A percentile compares a stretch with the other conserved stretches of the same genome.
Evolutionary conservation across 352 stramenopile species (phyloP).

Genomic region (Globisporangium alternatum): DNA sequence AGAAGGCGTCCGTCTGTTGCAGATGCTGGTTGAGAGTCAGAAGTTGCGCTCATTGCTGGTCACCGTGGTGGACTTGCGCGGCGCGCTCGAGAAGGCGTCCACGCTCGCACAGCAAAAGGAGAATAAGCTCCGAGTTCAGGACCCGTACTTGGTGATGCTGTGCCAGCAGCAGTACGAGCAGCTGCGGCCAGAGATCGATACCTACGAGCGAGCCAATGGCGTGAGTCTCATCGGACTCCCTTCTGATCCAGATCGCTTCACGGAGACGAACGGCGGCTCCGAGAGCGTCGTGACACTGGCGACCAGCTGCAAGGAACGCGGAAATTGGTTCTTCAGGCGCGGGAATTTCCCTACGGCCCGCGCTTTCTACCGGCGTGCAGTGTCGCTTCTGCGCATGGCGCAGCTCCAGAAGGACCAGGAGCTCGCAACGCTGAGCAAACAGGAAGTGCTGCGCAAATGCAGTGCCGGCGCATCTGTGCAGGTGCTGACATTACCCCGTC

Average conservation of each 20-base stretch:
- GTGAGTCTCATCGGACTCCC: slow-evolving; percentile 51
- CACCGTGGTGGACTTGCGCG: slow-evolving; percentile 45
- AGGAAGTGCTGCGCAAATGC: slow-evolving; percentile 34
- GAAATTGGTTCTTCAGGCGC: slow-evolving; percentile 61
- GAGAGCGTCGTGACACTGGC: slow-evolving; percentile 23
- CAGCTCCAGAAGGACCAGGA: slow-evolving; percentile 45
- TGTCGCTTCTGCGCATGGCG: slow-evolving; percentile 41
- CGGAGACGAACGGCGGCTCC: neutral
- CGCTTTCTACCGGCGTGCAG: slow-evolving; percentile 59
- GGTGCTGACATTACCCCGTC: slow-evolving; percentile 22
- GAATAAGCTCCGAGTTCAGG: slow-evolving; percentile 26
- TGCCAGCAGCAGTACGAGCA: slow-evolving; percentile 36
- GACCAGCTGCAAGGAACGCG: slow-evolving; percentile 40
- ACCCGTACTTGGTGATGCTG: slow-evolving; percentile 46
- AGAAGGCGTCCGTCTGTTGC: slow-evolving; percentile 52
- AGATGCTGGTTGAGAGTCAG: slow-evolving; percentile 50
- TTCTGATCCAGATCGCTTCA: slow-evolving; percentile 18
- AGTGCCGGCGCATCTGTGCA: slow-evolving; percentile 57
- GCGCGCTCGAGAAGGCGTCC: slow-evolving; percentile 50
- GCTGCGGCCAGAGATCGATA: slow-evolving; percentile 51
- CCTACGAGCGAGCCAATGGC: slow-evolving; percentile 38
- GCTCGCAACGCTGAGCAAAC: slow-evolving; percentile 26
- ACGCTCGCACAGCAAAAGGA: slow-evolving; percentile 34
- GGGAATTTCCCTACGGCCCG: slow-evolving; percentile 58
- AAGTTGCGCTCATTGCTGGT: slow-evolving; percentile 26